Evolutionary conservation across 2,329 filamentous ascomycete species (phyloP).

Genomic region (Pseudogymnoascus sp.): DNA sequence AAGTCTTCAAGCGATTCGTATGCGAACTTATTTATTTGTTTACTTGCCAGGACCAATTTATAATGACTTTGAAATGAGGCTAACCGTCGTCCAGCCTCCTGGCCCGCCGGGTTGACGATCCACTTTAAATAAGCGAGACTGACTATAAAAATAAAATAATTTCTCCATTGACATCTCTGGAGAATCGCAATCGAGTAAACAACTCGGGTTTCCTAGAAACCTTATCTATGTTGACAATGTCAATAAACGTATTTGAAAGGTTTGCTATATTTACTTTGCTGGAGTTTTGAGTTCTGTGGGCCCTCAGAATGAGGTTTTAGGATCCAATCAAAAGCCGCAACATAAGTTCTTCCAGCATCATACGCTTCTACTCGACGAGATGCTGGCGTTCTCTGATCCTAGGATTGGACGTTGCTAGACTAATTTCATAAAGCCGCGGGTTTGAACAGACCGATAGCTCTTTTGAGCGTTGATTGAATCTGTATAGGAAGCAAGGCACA

Average conservation of each 20-base stretch:
- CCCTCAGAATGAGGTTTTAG: not conserved
- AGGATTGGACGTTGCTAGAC: constrained; percentile 13
- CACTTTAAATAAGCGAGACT: constrained; percentile 11
- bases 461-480: constrained; percentile 10
- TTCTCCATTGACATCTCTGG: not conserved
- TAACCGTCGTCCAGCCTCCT: not conserved
- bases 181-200: not conserved
- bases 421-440: constrained; percentile 12
- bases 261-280: not conserved
- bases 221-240: not conserved
- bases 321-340: constrained; percentile 5
- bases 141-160: constrained; percentile 9
- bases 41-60: not conserved
- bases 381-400: constrained; percentile 10
- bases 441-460: constrained; percentile 12
- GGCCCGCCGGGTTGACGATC: not conserved
- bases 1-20: not conserved
- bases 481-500: constrained; percentile 13
- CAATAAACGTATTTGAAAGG: not conserved
- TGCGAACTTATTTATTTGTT: not conserved
- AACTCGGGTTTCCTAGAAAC: not conserved
- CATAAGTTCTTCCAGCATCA: constrained; percentile 10
- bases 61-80: not conserved
- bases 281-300: not conserved
- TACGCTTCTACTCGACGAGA: constrained; percentile 7